Conservation (phyloP, 495 filamentous ascomycete genomes). For the Jackrogersella multiformis region DNA sequence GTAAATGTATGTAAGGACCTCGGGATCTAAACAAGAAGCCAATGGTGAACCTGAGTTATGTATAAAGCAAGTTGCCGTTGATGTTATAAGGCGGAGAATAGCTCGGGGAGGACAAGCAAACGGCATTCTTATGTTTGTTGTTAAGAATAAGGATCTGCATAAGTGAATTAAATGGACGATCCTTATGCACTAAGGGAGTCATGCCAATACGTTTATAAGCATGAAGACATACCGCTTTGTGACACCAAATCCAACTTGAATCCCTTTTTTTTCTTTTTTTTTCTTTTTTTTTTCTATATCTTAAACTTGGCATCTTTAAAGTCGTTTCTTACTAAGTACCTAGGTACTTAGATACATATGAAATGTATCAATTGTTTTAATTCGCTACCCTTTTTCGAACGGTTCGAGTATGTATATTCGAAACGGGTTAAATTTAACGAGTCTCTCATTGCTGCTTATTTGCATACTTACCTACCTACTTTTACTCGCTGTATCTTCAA, state of each 20-base stretch:
- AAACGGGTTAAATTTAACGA: background rate
- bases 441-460: background rate
- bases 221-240: background rate
- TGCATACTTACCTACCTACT: background rate
- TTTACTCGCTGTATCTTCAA: background rate
- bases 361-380: background rate
- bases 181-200: background rate
- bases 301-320: background rate
- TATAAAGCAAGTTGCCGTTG: constrained; percentile 15
- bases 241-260: background rate
- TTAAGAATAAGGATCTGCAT: constrained; percentile 19
- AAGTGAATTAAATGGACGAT: background rate
- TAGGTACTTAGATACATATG: background rate
- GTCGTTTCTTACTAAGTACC: no score
- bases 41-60: background rate
- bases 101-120: constrained; percentile 16
- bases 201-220: background rate
- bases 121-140: constrained; percentile 27
- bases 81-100: background rate
- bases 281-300: no score
- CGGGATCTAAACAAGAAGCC: background rate
- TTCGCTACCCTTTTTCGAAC: no score
- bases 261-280: no score
- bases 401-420: no score
- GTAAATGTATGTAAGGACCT: constrained; percentile 7